Evolutionary conservation across 1,284 basidiomycete genomes (phyloP), one percentile per base, ranked within the genome.

Genomic region (Cyathus olla): DNA sequence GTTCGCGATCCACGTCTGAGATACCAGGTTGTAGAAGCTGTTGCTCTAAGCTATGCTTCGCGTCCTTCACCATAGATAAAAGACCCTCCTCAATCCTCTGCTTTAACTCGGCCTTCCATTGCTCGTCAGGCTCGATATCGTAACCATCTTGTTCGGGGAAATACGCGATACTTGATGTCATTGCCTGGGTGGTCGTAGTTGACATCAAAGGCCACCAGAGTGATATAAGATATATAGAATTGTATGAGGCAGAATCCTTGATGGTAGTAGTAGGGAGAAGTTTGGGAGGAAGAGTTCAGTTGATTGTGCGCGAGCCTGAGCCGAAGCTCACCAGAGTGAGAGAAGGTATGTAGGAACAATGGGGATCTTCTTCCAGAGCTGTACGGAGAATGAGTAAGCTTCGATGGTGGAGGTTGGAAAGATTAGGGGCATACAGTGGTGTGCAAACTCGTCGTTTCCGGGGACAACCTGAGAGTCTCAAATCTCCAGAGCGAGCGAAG

Each of bases 51-150:
- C 78, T 81, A 56, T 80, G 76, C 69, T 82, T 83, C 4, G 86
- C 85, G 51, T 85, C 81, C 51, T 82, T 74, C 48, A 86, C 77
- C 80, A 86, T 83, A 49, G 76, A 69, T 54, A 74, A 69, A 50
- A 88, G 70, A 2, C 74, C 76, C 2, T 74, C 69, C 65, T 85
- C 79, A 69, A 90, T 87, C 66, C 77, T 74, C 35, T 68, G 66
- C 65, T 70, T 77, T 60, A 86, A 74, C 1, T 65, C 62, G 24
- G 64, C 69, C 68, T 87, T 88, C 87, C 87, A 89, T 59, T 79
- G 74, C 6, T 83, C 80, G 72, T 87, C 83, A 3, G 85, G 86
- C 66, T 89, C 87, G 57, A 82, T 66, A 71, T 86, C 82, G 55
- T 72, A 61, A 44, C 27, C 63, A 70, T 73, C 66, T 57, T 61